A percentile compares a stretch with the other conserved stretches of the same genome.
These are phyloP conservation scores for Aristolochia fimbriata DNA, from an alignment of 164 flowering plant species.

Conservation along the genomic window DNA sequence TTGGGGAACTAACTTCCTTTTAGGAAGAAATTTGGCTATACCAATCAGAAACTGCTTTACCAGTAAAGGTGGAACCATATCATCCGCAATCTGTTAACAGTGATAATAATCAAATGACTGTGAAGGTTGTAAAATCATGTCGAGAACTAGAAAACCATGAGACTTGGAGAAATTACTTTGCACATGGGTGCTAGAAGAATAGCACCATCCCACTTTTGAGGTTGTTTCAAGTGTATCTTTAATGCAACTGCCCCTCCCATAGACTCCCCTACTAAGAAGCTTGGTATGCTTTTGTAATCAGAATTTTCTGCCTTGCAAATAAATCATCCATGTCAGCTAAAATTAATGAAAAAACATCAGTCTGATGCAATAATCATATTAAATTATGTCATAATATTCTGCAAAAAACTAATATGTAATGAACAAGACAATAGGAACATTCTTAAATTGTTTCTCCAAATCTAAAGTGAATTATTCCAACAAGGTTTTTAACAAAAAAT, in stretches of 20 bases:
- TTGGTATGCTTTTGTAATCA: constrained; percentile 42
- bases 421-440: too few relatives aligned
- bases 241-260: constrained; percentile 98
- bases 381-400: too few relatives aligned
- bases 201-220: constrained; percentile 80
- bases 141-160: background rate
- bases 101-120: constrained; percentile 2
- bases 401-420: too few relatives aligned
- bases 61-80: constrained; percentile 67
- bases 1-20: constrained; percentile 68
- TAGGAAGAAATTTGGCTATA: constrained; percentile 65
- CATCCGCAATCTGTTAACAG: constrained; percentile 74
- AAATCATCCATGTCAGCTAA: too few relatives aligned
- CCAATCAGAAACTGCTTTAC: constrained; percentile 55
- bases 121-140: background rate
- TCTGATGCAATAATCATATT: too few relatives aligned
- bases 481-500: too few relatives aligned
- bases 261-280: constrained; percentile 80
- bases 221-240: constrained; percentile 84
- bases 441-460: too few relatives aligned
- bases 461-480: too few relatives aligned
- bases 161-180: constrained; percentile 44
- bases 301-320: constrained; percentile 44
- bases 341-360: too few relatives aligned
- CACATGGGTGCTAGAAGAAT: constrained; percentile 98